Evolutionary conservation across 805 yeast genomes (phyloP).

Genomic region (Kodamaea restingae): DNA sequence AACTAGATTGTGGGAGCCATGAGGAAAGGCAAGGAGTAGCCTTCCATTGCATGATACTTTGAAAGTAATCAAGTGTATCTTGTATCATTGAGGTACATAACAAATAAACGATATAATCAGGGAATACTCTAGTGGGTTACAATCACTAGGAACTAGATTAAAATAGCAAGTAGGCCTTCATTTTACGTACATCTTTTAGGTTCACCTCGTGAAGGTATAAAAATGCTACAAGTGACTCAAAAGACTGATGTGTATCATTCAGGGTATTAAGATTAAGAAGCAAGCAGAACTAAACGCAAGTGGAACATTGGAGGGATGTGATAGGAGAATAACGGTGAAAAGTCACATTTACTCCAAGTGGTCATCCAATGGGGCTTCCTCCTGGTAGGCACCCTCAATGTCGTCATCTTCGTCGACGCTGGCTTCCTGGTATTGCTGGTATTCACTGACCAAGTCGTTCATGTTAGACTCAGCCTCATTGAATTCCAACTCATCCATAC

Average conservation of each 20-base stretch:
- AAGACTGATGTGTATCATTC: conserved; percentile 5
- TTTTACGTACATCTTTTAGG: too few relatives aligned
- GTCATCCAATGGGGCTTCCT: conserved; percentile 59
- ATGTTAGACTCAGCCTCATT: conserved; percentile 90
- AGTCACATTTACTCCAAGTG: conserved; percentile 32
- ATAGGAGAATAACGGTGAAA: neutral
- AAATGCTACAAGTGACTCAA: neutral
- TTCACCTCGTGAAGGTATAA: too few relatives aligned
- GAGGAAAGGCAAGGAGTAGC: neutral
- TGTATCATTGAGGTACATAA: conserved; percentile 1
- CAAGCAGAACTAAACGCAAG: conserved; percentile 8
- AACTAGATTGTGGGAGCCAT: conserved; percentile 26
- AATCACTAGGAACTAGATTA: neutral
- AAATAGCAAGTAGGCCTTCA: neutral
- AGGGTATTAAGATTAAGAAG: conserved; percentile 11
- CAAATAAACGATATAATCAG: conserved; percentile 4
- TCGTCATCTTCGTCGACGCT: conserved; percentile 74
- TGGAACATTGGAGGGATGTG: neutral
- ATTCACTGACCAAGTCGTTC: conserved; percentile 82
- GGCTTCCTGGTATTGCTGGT: conserved; percentile 89
- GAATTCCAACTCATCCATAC: conserved; percentile 95
- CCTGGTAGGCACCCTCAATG: conserved; percentile 52
- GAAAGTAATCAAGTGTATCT: conserved; percentile 5
- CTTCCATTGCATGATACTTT: conserved; percentile 6
- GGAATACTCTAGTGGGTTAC: neutral